These are phyloP conservation scores for Cytospora mali DNA, from an alignment of 2,329 filamentous ascomycete species.

Conservation along the genomic window DNA sequence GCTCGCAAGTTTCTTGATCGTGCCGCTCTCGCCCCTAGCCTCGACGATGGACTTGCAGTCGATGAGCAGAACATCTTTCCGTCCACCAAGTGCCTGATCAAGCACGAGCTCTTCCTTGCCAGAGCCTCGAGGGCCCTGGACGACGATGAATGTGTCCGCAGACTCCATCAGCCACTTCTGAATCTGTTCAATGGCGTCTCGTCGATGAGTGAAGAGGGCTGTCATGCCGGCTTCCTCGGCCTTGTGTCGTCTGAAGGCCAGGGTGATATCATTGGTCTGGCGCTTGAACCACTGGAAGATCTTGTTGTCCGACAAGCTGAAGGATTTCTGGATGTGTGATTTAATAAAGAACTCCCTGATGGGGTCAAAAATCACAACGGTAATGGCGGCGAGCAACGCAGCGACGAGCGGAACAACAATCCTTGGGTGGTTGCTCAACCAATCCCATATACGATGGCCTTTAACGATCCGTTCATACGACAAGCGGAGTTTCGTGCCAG, in stretches of 20 bases:
- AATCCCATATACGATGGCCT: conserved; percentile 79
- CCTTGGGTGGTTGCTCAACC: conserved; percentile 82
- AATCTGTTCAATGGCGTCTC: conserved; percentile 78
- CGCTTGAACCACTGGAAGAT: conserved; percentile 81
- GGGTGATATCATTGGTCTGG: conserved; percentile 64
- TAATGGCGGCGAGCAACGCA: conserved; percentile 78
- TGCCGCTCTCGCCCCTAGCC: conserved; percentile 82
- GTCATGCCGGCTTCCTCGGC: conserved; percentile 70
- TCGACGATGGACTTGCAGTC: conserved; percentile 95
- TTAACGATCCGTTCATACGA: conserved; percentile 82
- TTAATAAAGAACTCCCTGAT: conserved; percentile 93
- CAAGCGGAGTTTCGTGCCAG: conserved; percentile 75
- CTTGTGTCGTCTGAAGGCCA: conserved; percentile 59
- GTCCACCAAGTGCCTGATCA: conserved; percentile 77
- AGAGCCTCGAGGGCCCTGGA: conserved; percentile 88
- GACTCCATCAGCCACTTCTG: conserved; percentile 86
- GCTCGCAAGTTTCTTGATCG: conserved; percentile 77
- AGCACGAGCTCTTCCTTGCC: conserved; percentile 88
- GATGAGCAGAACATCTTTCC: conserved; percentile 77
- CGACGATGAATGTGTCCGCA: conserved; percentile 87
- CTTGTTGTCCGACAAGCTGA: conserved; percentile 72
- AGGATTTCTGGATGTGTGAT: conserved; percentile 76
- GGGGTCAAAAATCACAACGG: conserved; percentile 89
- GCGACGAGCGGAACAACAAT: conserved; percentile 84
- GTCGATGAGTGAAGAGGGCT: conserved; percentile 86